Conservation (phyloP, 306 rosid species). For the Glycine soja region DNA sequence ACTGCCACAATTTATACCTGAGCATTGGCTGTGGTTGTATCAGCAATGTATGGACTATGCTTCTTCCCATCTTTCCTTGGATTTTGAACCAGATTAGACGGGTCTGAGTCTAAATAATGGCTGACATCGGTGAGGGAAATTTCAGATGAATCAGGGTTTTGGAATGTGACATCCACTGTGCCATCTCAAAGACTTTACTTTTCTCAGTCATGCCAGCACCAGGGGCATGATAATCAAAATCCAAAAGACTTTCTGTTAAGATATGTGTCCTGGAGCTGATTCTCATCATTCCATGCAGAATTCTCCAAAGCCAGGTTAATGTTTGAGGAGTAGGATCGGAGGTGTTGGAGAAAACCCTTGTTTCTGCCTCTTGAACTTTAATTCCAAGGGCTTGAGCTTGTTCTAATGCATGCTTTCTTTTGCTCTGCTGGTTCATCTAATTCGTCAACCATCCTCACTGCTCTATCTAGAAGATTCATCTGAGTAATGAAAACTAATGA, state of each 20-base stretch:
- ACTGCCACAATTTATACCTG: too few species aligned
- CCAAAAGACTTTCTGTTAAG: slow-evolving; percentile 88
- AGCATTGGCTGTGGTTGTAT: too few species aligned
- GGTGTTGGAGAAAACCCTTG: slow-evolving; percentile 95
- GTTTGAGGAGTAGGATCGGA: slow-evolving; percentile 98
- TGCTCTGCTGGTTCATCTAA: slow-evolving; percentile 85
- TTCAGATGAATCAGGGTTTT: too few species aligned
- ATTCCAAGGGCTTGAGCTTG: slow-evolving; percentile 87
- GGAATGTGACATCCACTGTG: too few species aligned
- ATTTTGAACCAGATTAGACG: too few species aligned
- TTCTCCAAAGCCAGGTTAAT: slow-evolving; percentile 94
- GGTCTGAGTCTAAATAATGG: too few species aligned
- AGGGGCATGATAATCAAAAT: slow-evolving; percentile 57
- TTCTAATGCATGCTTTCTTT: slow-evolving; percentile 91
- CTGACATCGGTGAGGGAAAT: too few species aligned
- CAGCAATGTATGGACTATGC: too few species aligned
- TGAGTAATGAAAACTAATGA: slow-evolving; percentile 49
- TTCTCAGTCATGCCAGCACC: too few species aligned
- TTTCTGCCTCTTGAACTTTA: slow-evolving; percentile 94
- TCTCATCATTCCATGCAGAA: slow-evolving; percentile 95
- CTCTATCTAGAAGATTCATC: slow-evolving; percentile 98
- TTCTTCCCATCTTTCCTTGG: too few species aligned
- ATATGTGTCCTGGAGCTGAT: slow-evolving; percentile 98
- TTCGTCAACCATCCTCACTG: slow-evolving; percentile 97
- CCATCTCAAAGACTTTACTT: too few species aligned